Conservation (phyloP, 2,329 filamentous ascomycete species). For the Penicillium oxalicum region DNA sequence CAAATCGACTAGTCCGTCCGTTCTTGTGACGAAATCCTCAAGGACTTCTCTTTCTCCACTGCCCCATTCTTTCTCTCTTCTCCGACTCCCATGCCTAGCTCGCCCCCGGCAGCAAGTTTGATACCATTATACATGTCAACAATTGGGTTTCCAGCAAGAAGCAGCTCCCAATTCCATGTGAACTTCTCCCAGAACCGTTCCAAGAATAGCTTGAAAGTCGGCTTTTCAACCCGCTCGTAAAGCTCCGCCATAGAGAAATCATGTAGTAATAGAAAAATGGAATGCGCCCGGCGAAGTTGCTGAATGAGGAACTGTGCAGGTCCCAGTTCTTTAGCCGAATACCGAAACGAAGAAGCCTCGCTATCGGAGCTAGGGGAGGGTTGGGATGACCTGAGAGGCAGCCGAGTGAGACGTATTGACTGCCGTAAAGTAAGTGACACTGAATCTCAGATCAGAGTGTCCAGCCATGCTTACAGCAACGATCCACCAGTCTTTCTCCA, state of each 20-base stretch:
- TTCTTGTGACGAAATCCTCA: slow-evolving; percentile 74
- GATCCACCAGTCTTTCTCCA: slow-evolving; percentile 94
- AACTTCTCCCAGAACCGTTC: slow-evolving; percentile 75
- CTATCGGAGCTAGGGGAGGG: slow-evolving; percentile 32
- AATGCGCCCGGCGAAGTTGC: slow-evolving; percentile 77
- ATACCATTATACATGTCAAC: slow-evolving; percentile 73
- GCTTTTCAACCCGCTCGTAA: slow-evolving; percentile 57
- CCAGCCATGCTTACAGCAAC: slow-evolving; percentile 61
- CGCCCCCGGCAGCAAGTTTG: slow-evolving; percentile 82
- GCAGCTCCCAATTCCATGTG: slow-evolving; percentile 69
- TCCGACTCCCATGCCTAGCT: slow-evolving; percentile 87
- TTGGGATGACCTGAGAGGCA: slow-evolving; percentile 51
- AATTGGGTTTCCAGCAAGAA: slow-evolving; percentile 83
- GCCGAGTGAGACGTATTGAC: slow-evolving; percentile 75
- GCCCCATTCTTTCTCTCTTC: slow-evolving; percentile 91
- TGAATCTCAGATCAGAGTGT: not conserved
- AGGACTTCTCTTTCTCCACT: slow-evolving; percentile 90
- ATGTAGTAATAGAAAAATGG: slow-evolving; percentile 82
- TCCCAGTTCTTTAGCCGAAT: slow-evolving; percentile 85
- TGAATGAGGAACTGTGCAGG: slow-evolving; percentile 70
- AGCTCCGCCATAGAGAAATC: slow-evolving; percentile 66
- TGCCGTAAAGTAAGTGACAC: slow-evolving; percentile 30
- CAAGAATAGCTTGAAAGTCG: slow-evolving; percentile 66
- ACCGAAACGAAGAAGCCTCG: slow-evolving; percentile 56
- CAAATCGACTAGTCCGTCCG: slow-evolving; percentile 80